A percentile compares a stretch with the other conserved stretches of the same genome.
These are phyloP conservation scores for Cryptosporidium parvum DNA, from an alignment of 169 alveolate species.

Conservation along the genomic window DNA sequence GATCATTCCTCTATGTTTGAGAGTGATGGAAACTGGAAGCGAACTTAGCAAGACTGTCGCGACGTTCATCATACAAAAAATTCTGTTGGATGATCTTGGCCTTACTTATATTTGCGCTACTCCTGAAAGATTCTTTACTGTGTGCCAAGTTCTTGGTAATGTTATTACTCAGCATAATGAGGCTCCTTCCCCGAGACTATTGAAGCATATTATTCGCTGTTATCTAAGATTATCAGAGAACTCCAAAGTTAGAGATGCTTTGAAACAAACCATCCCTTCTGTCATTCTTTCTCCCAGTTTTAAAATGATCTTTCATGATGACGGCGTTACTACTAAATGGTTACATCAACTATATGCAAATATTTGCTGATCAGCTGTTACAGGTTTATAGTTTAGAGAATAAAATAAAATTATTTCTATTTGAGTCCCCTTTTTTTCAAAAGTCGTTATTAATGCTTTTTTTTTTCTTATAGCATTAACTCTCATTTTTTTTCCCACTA, in stretches of 20 bases:
- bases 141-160: conserved; percentile 92
- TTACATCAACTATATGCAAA: conserved; percentile 64
- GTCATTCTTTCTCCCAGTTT: conserved; percentile 49
- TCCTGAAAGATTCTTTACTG: conserved; percentile 98
- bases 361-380: conserved; percentile 32
- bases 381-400: neutral
- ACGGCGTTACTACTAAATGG: conserved; percentile 64
- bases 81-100: conserved; percentile 96
- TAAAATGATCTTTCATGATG: conserved; percentile 65
- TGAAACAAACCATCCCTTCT: conserved; percentile 79
- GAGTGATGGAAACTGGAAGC: conserved; percentile 99
- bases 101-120: conserved; percentile 95
- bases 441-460: neutral
- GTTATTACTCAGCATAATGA: conserved; percentile 91
- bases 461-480: neutral
- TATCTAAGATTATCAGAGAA: conserved; percentile 97
- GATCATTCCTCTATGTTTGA: conserved; percentile 96
- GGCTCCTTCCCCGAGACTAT: conserved; percentile 93
- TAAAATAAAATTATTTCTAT: neutral
- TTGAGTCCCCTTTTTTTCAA: neutral
- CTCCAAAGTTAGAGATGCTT: conserved; percentile 91
- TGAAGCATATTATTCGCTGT: conserved; percentile 96
- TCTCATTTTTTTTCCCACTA: neutral
- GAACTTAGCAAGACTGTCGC: conserved; percentile 98
- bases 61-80: conserved; percentile 98